Base-by-base conservation (phyloP, 306 rosid species). In the Trichosanthes cucumerina region DNA sequence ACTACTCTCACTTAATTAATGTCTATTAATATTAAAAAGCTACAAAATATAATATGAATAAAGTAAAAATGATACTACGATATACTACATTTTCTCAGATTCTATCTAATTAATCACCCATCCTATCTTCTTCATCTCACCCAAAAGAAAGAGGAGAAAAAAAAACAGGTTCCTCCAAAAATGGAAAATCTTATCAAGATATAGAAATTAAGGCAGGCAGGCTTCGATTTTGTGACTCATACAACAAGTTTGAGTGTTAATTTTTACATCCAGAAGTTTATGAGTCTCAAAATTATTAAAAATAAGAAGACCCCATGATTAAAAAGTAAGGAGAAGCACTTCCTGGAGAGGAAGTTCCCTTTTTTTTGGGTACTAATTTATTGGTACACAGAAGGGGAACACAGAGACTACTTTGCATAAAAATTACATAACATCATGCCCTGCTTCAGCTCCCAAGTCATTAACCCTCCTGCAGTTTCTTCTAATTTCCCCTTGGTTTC, bases 401-500 rank as follows among this genome's bases (percentile, higher is more conserved):
- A 26, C n/a, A 13, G 9, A 50, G n/a, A 50, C 14, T 1, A 60
- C 9, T 39, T 39, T 4, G 7, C 44, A 39, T 39, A 39, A 7
- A 13, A 28, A 33, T 68, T 69, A 69, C 75, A 69, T 69, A 69
- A 69, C 75, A 69, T 69, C 75, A 41, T 69, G 75, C 4, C 75
- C 75, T 38, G 53, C 15, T 38, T 43, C 52, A n/a, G 26, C 33
- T 9, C 19, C 53, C 75, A 69, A 10, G 19, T 43, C 33, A 44
- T 78, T 78, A 1, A 78, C 73, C 49, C 49, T 78, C 60, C 44
- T 28, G 53, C 80, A 78, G 23, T 78, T 26, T 36, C 16, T 47
- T 78, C 80, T 60, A 14, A 78, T 78, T 54, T 78, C 80, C 4
- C 98, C 98, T 5, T 65, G 87, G 5, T n/a, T 86, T 34, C 93